Evolutionary conservation across 306 rosid species (phyloP), one percentile per base, ranked within the genome.

Genomic region (Quercus robur): DNA sequence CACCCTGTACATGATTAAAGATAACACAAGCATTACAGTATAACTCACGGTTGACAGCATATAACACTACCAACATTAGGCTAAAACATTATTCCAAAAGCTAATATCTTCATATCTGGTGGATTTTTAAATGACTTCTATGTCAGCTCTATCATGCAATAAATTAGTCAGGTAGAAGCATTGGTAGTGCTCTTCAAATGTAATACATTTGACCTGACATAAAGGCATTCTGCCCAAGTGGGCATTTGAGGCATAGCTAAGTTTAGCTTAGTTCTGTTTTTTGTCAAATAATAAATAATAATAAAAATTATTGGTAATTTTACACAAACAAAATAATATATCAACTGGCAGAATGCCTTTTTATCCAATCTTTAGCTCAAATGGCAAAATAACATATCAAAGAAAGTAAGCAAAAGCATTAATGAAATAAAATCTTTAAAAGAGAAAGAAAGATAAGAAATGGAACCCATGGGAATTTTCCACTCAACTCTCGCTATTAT

Each of bases 131-230:
- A 72, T 51, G 67, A 44, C 52, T 56, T 81, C 46, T 25, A 54
- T 59, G 64, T 13, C 23, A 41, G 52, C 31, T 57, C 71, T 66
- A 69, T 17, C 73, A 70, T 73, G 72, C 73, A 75, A 67, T 44
- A 74, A 69, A 73, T 68, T 46, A 62, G 59, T 26, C 74, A 30
- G 28, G 72, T 41, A 62, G 57, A 44, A 15, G 51, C 62, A 64
- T 28, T 64, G 70, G 31, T 17, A 64, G 70, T 64, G 51, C 2
- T 28, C 35, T 41, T 56, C n/a, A 17, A 23, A 18, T 38, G 55
- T 15, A 70, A 35, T 71, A 46, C 79, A 58, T n/a, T 77, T 70
- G 77, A 78, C 73, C 52, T 67, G 12, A 52, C 19, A 62, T 25
- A 54, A 66, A 77, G 74, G 71, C 58, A 81, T 8, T 28, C 38